Base-by-base conservation (phyloP, 2,329 filamentous ascomycete species). In the Neodidymelliopsis sp. region DNA sequence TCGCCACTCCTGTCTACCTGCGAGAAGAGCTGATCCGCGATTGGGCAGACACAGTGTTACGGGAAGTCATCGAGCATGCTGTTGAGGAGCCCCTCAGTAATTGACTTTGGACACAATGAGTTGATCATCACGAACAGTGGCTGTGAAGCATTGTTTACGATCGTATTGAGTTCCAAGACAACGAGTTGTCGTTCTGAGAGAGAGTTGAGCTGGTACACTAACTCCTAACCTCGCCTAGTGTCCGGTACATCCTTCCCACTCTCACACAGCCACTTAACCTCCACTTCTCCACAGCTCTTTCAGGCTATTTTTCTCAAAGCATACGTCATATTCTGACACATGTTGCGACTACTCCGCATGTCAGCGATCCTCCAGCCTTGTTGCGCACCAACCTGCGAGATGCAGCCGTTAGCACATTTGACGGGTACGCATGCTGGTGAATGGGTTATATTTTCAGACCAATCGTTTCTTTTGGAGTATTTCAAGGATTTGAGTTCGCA, bases 321-420 rank as follows among this genome's bases (percentile, higher is more conserved):
- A 27, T 40, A 50, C 47, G 47, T 50, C 40, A 50, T 45, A 4
- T 18, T 22, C 47, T 50, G 35, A 40, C 35, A 25, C 24, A 30
- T 25, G 18, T 30, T 24, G 36, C 37, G 4, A 31, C 6, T 22
- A 15, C 24, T 22, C 16, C 9, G 28, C 28, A 22, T 11, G 8
- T 20, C 16, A 24, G 18, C 18, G 30, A 2, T 20, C 24, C 12
- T 40, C 9, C 6, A 4, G n/a, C n/a, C 3, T 22, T 27, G 12
- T 25, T 10, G 9, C n/a, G 5, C 6, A 13, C 6, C 11, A 30
- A 25, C 6, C 11, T 20, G 25, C 13, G 30, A 25, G 33, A 19
- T 13, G 18, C 18, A 18, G 30, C 29, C 18, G 13, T 8, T 8
- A 24, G n/a, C 10, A n/a, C 15, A 28, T 10, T 13, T 28, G 15